phyloP scores from a whole-genome alignment of 2,329 filamentous ascomycete species.

The Arthrinium phaeospermum region DNA sequence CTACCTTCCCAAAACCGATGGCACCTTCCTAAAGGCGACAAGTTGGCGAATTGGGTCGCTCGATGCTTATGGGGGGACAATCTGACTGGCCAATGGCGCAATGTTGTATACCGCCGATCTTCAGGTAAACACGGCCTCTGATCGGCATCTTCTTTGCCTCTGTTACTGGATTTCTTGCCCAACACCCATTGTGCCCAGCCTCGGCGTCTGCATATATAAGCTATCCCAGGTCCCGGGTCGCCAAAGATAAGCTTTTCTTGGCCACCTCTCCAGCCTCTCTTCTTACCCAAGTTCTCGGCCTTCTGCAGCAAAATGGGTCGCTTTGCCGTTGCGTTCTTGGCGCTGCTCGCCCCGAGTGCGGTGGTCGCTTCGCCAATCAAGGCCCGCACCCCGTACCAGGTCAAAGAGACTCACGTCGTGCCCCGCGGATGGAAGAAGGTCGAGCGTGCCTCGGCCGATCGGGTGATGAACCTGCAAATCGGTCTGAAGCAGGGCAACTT shows the following conservation, averaged over 20 bases:
- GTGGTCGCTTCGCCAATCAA: slow-evolving; percentile 33
- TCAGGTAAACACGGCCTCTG: not conserved
- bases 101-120: not conserved
- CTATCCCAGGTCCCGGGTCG: not conserved
- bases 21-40: not conserved
- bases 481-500: slow-evolving; percentile 55
- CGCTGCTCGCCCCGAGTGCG: slow-evolving; percentile 33
- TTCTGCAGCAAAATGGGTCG: slow-evolving; percentile 33
- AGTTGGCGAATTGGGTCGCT: not conserved
- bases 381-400: slow-evolving; percentile 35
- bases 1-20: not conserved
- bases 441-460: slow-evolving; percentile 42
- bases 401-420: slow-evolving; percentile 60
- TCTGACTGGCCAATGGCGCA: not conserved
- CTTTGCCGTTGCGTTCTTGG: slow-evolving; percentile 31
- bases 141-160: not conserved
- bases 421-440: slow-evolving; percentile 46
- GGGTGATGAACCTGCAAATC: slow-evolving; percentile 53
- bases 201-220: not conserved
- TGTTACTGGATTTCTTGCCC: not conserved
- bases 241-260: not conserved
- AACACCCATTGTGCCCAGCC: not conserved
- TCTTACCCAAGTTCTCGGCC: not conserved
- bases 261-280: not conserved
- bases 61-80: not conserved